A percentile compares a stretch with the other conserved stretches of the same genome.
phyloP scores from a whole-genome alignment of 2,329 filamentous ascomycete genomes.

The Aspergillus alliaceus region DNA sequence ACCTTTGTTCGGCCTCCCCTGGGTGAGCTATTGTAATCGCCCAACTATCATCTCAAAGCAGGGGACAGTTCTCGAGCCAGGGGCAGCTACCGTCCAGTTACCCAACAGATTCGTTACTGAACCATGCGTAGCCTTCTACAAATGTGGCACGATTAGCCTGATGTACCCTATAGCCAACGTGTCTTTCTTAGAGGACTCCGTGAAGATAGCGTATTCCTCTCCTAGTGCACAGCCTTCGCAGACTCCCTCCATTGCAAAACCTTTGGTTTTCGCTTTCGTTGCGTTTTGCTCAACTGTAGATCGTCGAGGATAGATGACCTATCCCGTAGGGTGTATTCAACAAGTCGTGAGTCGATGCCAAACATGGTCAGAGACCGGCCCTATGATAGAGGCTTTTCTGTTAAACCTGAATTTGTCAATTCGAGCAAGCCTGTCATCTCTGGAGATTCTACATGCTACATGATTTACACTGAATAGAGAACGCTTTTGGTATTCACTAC shows the following conservation, averaged over 20 bases:
- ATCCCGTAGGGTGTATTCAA: not conserved
- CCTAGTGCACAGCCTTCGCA: not conserved
- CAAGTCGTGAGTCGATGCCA: not conserved
- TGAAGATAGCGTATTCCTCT: not conserved
- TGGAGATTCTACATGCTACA: not conserved
- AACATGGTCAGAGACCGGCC: not conserved
- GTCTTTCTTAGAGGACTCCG: not conserved
- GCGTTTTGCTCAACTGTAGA: not conserved
- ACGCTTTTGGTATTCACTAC: not conserved
- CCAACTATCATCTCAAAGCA: not conserved
- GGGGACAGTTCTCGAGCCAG: not conserved
- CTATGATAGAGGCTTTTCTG: not conserved
- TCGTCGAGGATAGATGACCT: not conserved
- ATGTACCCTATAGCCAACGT: not conserved
- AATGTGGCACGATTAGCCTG: not conserved
- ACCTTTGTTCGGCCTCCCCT: not conserved
- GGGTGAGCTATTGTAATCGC: not conserved
- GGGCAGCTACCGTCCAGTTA: not conserved
- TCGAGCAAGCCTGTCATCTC: not conserved
- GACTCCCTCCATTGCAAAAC: not conserved
- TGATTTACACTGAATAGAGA: not conserved
- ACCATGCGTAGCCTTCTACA: not conserved
- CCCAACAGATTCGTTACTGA: not conserved
- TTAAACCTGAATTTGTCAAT: not conserved
- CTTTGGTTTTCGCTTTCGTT: not conserved